Conservation (phyloP, 164 flowering plant species). For the Kalanchoe fedtschenkoi region DNA sequence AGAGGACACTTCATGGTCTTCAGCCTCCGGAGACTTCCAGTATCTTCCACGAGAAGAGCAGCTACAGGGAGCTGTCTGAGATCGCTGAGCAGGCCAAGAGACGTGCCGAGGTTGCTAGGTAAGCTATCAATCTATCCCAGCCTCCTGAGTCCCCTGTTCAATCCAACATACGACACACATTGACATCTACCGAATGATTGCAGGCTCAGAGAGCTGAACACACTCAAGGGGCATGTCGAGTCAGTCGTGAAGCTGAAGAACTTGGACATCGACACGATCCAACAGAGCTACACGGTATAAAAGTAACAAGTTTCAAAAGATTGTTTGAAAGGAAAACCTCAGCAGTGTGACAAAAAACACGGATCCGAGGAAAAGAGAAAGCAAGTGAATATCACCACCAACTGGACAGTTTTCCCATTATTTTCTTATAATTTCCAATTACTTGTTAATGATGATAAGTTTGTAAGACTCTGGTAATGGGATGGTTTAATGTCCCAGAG, state of each 20-base stretch:
- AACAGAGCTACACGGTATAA: conserved; percentile 17
- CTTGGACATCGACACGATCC: conserved; percentile 25
- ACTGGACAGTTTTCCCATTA: background rate
- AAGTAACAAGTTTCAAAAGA: background rate
- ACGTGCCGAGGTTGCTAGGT: conserved; percentile 9
- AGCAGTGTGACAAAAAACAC: background rate
- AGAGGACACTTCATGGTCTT: conserved; percentile 8
- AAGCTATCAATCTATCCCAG: background rate
- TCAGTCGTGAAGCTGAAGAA: conserved; percentile 32
- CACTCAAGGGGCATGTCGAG: conserved; percentile 19
- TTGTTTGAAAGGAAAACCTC: background rate
- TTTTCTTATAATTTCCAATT: background rate
- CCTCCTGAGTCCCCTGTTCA: background rate
- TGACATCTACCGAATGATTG: background rate
- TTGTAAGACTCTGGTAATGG: background rate
- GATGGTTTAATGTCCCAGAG: background rate
- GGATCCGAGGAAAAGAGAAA: background rate
- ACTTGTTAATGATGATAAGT: conserved; percentile 1
- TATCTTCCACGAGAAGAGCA: background rate
- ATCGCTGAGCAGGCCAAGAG: conserved; percentile 10
- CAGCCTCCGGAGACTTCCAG: background rate
- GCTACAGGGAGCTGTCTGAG: conserved; percentile 8
- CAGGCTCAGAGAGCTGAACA: conserved; percentile 7
- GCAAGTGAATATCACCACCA: conserved; percentile 1
- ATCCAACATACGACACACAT: background rate